Conservation (phyloP, 306 rosid genomes). For the Vigna reflexopilosa region DNA sequence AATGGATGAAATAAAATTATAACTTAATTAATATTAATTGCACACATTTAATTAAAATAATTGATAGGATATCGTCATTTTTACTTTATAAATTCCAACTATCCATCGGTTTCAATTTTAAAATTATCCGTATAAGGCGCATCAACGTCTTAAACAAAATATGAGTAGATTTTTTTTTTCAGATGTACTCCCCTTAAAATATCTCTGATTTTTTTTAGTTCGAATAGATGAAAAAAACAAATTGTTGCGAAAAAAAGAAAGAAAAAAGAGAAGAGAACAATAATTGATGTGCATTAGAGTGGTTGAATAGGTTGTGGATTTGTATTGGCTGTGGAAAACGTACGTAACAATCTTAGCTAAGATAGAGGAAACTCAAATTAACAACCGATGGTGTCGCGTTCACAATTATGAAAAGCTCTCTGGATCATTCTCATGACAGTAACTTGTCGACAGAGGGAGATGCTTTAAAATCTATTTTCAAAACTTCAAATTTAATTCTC, state of each 20-base stretch:
- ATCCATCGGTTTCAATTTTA: not conserved
- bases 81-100: not conserved
- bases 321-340: not conserved
- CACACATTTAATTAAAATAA: not conserved
- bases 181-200: not conserved
- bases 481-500: no score
- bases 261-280: not conserved
- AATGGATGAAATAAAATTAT: not conserved
- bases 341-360: not conserved
- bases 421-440: not conserved
- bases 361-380: not conserved
- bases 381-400: slow-evolving; percentile 13
- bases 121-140: not conserved
- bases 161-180: no score
- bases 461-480: no score
- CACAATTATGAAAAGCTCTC: not conserved
- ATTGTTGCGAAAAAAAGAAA: not conserved
- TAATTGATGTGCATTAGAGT: not conserved
- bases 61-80: not conserved
- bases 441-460: no score
- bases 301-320: not conserved
- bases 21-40: not conserved
- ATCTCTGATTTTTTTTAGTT: slow-evolving; percentile 3
- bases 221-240: not conserved
- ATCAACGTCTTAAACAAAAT: no score